Evolutionary conservation across 2,329 filamentous ascomycete species (phyloP).

Genomic region (Thelonectria discophora): DNA sequence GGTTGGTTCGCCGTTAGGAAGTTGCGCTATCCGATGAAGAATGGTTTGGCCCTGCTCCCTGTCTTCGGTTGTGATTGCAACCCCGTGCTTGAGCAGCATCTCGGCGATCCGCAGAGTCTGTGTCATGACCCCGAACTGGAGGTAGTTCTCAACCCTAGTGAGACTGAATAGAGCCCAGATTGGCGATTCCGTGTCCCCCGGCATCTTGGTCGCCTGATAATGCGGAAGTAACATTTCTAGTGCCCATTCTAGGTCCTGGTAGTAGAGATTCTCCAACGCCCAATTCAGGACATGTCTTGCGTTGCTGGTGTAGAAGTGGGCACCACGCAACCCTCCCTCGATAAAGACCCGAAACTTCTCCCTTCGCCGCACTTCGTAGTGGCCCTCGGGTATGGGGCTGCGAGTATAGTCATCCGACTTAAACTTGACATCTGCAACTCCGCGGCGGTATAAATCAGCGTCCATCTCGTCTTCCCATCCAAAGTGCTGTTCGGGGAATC

Average conservation of each 20-base stretch:
- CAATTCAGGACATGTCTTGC: conserved; percentile 14
- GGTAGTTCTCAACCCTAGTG: background rate
- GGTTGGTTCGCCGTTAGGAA: background rate
- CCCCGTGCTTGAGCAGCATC: background rate
- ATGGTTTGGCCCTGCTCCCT: background rate
- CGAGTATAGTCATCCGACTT: background rate
- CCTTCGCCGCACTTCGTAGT: background rate
- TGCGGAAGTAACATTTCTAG: background rate
- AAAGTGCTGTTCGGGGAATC: background rate
- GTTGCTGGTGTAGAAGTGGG: background rate
- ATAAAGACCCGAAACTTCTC: background rate
- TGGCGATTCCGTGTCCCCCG: background rate
- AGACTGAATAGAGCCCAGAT: conserved; percentile 1
- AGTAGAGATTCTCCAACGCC: conserved; percentile 8
- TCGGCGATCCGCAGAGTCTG: background rate
- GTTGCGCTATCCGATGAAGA: background rate
- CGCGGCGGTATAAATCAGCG: background rate
- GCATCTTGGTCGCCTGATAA: background rate
- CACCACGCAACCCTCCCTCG: background rate
- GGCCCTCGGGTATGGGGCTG: too few species aligned
- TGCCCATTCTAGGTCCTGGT: conserved; percentile 3
- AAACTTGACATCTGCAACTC: background rate
- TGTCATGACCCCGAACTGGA: conserved; percentile 9
- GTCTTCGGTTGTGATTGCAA: background rate
- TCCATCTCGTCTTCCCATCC: background rate